Conservation (phyloP, 1,284 basidiomycete species). For the Malassezia globosa region DNA sequence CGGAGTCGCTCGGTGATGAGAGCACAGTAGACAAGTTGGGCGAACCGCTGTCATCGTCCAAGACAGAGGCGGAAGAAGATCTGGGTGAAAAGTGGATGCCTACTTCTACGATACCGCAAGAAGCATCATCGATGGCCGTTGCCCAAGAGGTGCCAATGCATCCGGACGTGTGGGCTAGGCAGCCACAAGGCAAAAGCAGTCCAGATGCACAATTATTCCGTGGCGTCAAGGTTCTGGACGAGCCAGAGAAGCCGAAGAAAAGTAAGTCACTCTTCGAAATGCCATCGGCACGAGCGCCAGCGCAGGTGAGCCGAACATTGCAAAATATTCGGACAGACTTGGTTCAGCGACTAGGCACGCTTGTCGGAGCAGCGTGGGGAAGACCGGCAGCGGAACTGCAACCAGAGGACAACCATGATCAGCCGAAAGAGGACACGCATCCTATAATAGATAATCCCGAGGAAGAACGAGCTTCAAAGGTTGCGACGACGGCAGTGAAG, state of each 20-base stretch:
- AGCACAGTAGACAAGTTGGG: no score
- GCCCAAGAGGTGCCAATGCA: neutral
- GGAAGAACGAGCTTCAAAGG: no score
- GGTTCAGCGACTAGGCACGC: neutral
- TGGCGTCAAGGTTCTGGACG: neutral
- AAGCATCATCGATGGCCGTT: no score
- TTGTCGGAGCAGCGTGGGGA: no score
- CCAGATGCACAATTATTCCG: slow-evolving; percentile 4
- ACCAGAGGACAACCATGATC: no score
- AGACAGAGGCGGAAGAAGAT: neutral
- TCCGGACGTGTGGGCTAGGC: slow-evolving; percentile 3
- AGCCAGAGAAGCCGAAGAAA: neutral
- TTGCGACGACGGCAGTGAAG: no score
- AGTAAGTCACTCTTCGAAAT: slow-evolving; percentile 13
- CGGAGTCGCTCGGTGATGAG: no score
- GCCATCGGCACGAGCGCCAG: neutral
- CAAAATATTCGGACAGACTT: slow-evolving; percentile 11
- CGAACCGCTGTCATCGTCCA: neutral
- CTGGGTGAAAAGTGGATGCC: neutral
- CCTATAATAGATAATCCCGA: no score
- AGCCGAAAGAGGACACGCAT: no score
- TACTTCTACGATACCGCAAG: no score
- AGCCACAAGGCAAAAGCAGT: neutral
- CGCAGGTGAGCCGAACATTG: neutral
- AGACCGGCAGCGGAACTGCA: no score